These are phyloP conservation scores for Geotrichum klebahnii DNA, from an alignment of 1,139 yeast species.

Conservation along the genomic window DNA sequence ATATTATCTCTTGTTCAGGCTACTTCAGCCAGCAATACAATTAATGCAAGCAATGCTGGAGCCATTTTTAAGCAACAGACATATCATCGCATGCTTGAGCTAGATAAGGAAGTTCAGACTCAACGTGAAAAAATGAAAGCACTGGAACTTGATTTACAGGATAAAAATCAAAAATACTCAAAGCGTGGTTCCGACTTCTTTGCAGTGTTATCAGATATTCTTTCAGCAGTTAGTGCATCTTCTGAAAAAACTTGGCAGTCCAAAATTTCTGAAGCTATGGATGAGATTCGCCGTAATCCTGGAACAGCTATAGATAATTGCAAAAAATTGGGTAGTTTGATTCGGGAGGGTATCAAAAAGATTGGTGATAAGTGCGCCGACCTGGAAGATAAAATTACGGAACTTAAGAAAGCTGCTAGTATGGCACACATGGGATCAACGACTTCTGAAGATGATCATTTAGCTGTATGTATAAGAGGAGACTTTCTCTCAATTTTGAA, in stretches of 20 bases:
- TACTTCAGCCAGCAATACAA: not conserved
- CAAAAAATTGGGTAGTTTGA: slow-evolving; percentile 9
- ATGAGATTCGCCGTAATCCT: slow-evolving; percentile 9
- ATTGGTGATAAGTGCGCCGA: slow-evolving; percentile 5
- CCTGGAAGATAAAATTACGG: not conserved
- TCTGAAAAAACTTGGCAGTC: slow-evolving; percentile 15
- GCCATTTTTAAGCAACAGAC: slow-evolving; percentile 18
- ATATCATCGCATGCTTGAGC: slow-evolving; percentile 21
- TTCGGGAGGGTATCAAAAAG: slow-evolving; percentile 12
- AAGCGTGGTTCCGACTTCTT: slow-evolving; percentile 18
- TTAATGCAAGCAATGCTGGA: slow-evolving; percentile 8
- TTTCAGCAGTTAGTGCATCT: slow-evolving; percentile 1
- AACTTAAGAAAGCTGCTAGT: slow-evolving; percentile 2
- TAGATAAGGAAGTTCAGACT: slow-evolving; percentile 16
- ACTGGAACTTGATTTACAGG: slow-evolving; percentile 11
- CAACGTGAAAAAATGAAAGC: slow-evolving; percentile 10
- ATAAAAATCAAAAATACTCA: slow-evolving; percentile 12
- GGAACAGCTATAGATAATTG: slow-evolving; percentile 13
- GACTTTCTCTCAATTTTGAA: too few species aligned
- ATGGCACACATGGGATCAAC: too few species aligned
- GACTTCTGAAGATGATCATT: too few species aligned
- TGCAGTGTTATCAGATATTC: slow-evolving; percentile 14
- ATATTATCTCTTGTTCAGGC: slow-evolving; percentile 2
- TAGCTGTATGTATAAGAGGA: not conserved
- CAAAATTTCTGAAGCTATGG: slow-evolving; percentile 7